Conservation (phyloP, 2,329 filamentous ascomycete species). For the Gremmenia infestans region DNA sequence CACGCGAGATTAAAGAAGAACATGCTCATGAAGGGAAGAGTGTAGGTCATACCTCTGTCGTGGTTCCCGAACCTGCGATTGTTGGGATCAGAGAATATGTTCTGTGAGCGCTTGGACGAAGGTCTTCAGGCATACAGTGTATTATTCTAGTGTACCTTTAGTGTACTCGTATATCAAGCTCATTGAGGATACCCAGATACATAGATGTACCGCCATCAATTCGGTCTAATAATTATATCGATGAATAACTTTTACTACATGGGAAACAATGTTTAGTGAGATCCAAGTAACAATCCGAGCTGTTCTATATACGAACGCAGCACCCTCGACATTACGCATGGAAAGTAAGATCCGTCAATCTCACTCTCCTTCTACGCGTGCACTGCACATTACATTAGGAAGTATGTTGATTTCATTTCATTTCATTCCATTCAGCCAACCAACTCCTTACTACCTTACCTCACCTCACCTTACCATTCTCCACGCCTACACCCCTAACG, state of each 20-base stretch:
- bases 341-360: background rate
- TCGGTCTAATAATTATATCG: too few species aligned
- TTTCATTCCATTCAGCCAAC: too few species aligned
- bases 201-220: too few species aligned
- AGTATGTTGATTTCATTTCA: too few species aligned
- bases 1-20: too few species aligned
- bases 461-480: too few species aligned
- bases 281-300: background rate
- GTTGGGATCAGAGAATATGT: background rate
- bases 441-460: too few species aligned
- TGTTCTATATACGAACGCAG: background rate
- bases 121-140: background rate
- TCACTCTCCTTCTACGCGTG: background rate
- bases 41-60: background rate
- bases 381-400: background rate
- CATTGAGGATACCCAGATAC: too few species aligned
- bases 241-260: too few species aligned
- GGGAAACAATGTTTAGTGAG: too few species aligned
- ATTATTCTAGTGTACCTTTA: background rate
- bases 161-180: background rate
- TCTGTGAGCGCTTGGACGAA: background rate
- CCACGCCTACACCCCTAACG: background rate
- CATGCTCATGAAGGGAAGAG: too few species aligned
- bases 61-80: background rate
- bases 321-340: background rate